Evolutionary conservation across 2,329 filamentous ascomycete species (phyloP), one percentile per base, ranked within the genome.

Genomic region (Botrytis byssoidea): DNA sequence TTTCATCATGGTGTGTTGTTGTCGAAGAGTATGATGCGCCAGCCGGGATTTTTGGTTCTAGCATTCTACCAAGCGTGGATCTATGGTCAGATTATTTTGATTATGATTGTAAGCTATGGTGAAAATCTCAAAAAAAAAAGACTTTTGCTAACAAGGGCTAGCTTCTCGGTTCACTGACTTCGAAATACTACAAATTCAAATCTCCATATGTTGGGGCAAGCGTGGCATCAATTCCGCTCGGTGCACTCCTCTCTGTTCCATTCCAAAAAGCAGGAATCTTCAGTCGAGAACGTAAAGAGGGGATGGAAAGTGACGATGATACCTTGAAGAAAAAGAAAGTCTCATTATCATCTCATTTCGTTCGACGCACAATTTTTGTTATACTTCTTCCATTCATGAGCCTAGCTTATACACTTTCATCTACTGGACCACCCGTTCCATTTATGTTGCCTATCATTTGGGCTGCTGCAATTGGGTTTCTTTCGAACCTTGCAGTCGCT

Each of bases 1-100:
- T 87, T 93, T 35, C 89, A 89, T 81, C 92, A 93, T 63, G 93
- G 92, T 16, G 79, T 92, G 32, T 84, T 88, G 29, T 84, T 95
- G 63, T 90, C 88, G 66, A 81, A 88, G 32, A 88, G 90, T 78
- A 94, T 95, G 92, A 84, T 93, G 69, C 87, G 87, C 55, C 92
- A 95, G 79, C 88, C 91, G 5, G 92, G 92, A 0, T 95, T 94
- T 80, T 82, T 89, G n/a, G 82, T 93, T 44, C 85, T 95, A 79
- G 87, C 91, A 1, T 74, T 92, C n/a, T 95, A 95, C 81, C 85
- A 90, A 22, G 90, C 88, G 10, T 95, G 92, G 92, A 92, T 94
- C 64, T 93, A 94, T 80, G 91, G 91, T 3, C 91, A 94, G 78
- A 86, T 93, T 3, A 91, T 93, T 8, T 84, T 95, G 72, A 85